A percentile compares a stretch with the other conserved stretches of the same genome.
These are phyloP conservation scores for Musa troglodytarum DNA, from an alignment of 176 grass and related monocot species.

Conservation along the genomic window DNA sequence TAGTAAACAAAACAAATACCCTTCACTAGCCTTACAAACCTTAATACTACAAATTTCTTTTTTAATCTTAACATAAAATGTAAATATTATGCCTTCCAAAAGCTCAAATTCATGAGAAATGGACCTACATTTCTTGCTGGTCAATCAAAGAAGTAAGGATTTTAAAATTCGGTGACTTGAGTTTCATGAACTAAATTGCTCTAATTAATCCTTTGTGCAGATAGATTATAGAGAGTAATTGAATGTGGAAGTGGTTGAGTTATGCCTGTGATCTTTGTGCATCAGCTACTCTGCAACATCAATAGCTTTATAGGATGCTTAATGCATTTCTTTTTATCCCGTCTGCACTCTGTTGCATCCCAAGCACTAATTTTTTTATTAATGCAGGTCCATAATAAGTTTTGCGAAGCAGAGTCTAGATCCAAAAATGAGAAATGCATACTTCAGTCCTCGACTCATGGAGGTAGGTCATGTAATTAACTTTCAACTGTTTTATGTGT, in stretches of 20 bases:
- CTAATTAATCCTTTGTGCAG: not conserved
- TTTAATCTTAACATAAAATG: too few species aligned
- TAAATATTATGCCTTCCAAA: too few species aligned
- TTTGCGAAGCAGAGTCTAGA: slow-evolving; percentile 86
- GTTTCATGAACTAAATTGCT: too few species aligned
- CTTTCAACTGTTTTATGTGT: not conserved
- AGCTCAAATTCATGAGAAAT: too few species aligned
- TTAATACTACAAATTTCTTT: too few species aligned
- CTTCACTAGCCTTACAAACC: too few species aligned
- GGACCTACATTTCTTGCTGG: too few species aligned
- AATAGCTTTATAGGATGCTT: not conserved
- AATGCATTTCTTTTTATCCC: not conserved
- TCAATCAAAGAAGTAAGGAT: too few species aligned
- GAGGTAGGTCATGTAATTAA: slow-evolving; percentile 51
- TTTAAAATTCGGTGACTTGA: too few species aligned
- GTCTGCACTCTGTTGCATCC: not conserved
- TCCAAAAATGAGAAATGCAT: slow-evolving; percentile 66
- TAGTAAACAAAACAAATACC: too few species aligned
- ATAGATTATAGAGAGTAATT: not conserved
- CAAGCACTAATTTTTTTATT: slow-evolving; percentile 15
- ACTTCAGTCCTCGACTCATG: slow-evolving; percentile 94
- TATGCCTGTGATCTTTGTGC: not conserved
- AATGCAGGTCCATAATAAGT: slow-evolving; percentile 72
- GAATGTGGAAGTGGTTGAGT: not conserved
- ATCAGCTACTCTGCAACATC: not conserved